Evolutionary conservation across 768 basidiomycete species (phyloP).

Genomic region (Pseudohyphozyma bogoriensis): DNA sequence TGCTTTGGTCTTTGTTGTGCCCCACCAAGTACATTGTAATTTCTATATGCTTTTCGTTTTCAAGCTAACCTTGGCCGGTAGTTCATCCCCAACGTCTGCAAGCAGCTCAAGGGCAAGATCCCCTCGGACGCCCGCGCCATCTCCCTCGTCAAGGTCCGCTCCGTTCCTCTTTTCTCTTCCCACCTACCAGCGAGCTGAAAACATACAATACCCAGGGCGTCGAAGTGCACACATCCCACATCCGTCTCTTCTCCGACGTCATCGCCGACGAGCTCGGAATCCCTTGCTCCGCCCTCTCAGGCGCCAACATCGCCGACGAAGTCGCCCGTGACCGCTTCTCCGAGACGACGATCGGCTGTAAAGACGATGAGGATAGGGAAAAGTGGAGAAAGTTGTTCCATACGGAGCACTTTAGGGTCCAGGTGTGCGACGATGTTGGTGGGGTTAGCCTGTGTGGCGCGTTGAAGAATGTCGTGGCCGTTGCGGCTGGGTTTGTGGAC

Average conservation of each 20-base stretch:
- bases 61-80: constrained; percentile 16
- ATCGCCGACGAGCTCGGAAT: constrained; percentile 41
- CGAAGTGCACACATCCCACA: constrained; percentile 40
- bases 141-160: constrained; percentile 39
- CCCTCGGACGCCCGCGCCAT: constrained; percentile 39
- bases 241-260: constrained; percentile 43
- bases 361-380: constrained; percentile 40
- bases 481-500: constrained; percentile 44
- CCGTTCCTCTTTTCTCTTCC: constrained; percentile 26
- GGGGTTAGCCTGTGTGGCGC: constrained; percentile 45
- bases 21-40: constrained; percentile 39
- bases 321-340: constrained; percentile 43
- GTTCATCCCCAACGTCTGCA: constrained; percentile 40
- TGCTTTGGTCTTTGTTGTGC: constrained; percentile 43
- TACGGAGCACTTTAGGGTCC: constrained; percentile 41
- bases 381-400: constrained; percentile 43
- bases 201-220: constrained; percentile 38
- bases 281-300: constrained; percentile 42
- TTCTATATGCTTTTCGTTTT: background rate
- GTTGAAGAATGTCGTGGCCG: constrained; percentile 45
- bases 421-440: constrained; percentile 42
- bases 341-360: constrained; percentile 46
- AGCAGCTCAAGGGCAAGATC: constrained; percentile 41
- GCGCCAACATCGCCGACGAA: constrained; percentile 46
- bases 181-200: background rate